phyloP scores from a whole-genome alignment of 805 yeast species.

The Metschnikowia corniflorae region DNA sequence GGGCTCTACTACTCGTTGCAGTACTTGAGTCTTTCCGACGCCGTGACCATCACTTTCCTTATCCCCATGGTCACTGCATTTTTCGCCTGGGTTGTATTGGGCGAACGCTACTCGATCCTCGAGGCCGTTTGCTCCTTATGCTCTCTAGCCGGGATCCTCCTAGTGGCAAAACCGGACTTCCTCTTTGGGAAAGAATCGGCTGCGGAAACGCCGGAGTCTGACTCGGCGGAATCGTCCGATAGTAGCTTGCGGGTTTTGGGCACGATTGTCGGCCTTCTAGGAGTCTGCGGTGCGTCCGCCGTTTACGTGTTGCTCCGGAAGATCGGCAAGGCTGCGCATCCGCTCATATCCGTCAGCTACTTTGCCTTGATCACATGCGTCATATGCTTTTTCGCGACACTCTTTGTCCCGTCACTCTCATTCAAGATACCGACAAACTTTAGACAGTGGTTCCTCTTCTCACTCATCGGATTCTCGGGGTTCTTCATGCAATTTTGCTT shows the following conservation, averaged over 20 bases:
- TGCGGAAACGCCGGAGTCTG: conserved; percentile 28
- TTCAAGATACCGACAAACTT: conserved; percentile 59
- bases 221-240: conserved; percentile 47
- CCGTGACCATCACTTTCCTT: conserved; percentile 74
- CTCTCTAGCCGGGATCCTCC: conserved; percentile 70
- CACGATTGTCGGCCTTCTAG: conserved; percentile 56
- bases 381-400: conserved; percentile 50
- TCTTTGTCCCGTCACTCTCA: conserved; percentile 53
- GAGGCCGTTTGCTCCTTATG: conserved; percentile 69
- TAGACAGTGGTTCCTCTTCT: conserved; percentile 64
- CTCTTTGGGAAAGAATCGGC: conserved; percentile 49
- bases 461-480: conserved; percentile 68
- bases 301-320: conserved; percentile 70
- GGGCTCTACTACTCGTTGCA: conserved; percentile 72
- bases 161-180: conserved; percentile 79
- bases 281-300: conserved; percentile 65
- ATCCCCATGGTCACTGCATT: conserved; percentile 75
- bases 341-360: conserved; percentile 73
- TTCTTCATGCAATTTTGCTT: conserved; percentile 76
- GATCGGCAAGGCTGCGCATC: conserved; percentile 77
- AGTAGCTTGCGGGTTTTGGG: conserved; percentile 60
- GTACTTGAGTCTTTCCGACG: conserved; percentile 75
- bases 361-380: conserved; percentile 62
- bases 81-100: conserved; percentile 62
- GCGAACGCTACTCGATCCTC: conserved; percentile 59